phyloP scores from a whole-genome alignment of 2,329 filamentous ascomycete genomes.

The Neofusicoccum cordaticola region DNA sequence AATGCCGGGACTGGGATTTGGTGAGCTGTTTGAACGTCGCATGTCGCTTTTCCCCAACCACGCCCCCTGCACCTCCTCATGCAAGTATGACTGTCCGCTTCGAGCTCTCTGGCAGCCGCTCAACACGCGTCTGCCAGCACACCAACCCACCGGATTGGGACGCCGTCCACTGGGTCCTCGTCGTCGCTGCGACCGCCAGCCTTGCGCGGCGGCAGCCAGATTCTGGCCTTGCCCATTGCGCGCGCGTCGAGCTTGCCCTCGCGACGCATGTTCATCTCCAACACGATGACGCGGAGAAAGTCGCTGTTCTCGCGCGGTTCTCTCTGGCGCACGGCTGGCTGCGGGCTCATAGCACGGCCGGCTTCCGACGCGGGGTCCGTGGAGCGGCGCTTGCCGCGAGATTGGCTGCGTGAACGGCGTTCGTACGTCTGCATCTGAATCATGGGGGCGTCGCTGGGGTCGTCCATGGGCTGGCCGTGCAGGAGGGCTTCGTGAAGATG shows the following conservation, averaged over 20 bases:
- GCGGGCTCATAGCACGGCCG: constrained; percentile 39
- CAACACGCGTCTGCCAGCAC: constrained; percentile 17
- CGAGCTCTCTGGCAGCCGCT: background rate
- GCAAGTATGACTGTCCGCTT: constrained; percentile 5
- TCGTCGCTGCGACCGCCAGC: constrained; percentile 27
- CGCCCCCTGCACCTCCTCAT: background rate
- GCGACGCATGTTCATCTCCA: constrained; percentile 67
- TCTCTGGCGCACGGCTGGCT: constrained; percentile 53
- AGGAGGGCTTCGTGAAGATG: constrained; percentile 39
- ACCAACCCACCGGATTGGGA: constrained; percentile 38
- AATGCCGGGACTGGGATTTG: background rate
- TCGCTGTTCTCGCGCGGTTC: constrained; percentile 63
- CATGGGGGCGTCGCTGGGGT: constrained; percentile 46
- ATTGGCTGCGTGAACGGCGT: constrained; percentile 32
- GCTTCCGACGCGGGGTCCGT: constrained; percentile 44
- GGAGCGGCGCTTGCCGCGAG: constrained; percentile 31
- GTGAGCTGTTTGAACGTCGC: background rate
- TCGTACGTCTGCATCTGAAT: constrained; percentile 64
- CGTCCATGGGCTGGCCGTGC: constrained; percentile 24
- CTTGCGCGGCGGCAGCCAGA: constrained; percentile 60
- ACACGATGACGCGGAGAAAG: constrained; percentile 62
- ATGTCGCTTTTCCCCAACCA: background rate
- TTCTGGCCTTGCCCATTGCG: constrained; percentile 52
- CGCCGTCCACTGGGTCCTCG: constrained; percentile 26
- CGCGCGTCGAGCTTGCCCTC: constrained; percentile 60